Evolutionary conservation across 345 rosid species (phyloP), one percentile per base, ranked within the genome.

Genomic region (Arabis alpina): DNA sequence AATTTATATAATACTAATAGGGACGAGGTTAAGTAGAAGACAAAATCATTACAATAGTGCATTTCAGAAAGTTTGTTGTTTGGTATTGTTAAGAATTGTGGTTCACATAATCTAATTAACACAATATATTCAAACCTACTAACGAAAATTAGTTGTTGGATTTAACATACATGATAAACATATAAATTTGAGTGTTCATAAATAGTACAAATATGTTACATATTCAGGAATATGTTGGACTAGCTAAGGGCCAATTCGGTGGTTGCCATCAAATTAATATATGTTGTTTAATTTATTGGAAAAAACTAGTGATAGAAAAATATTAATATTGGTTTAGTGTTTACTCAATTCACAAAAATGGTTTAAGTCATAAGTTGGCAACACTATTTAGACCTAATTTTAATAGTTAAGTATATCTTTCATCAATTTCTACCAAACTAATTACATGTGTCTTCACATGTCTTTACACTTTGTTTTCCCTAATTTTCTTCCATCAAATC

Each of bases 401-500:
- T 36, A 74, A 66, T 57, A 65, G 68, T 74, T 74, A 68, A 74
- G 74, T 32, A 66, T 74, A 68, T 74, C 48, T 58, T 72, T 59
- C 68, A 59, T 50, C 61, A 48, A 23, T 64, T 8, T 44, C 50
- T 32, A 75, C 74, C 68, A 63, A 75, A 68, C 69, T 48, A 68
- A 48, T 57, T 60, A 61, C 64, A 61, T 52, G 64, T 42, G 75
- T 73, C 66, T 58, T 49, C 71, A 57, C 60, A 57, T 65, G 71
- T 41, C 59, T 39, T 55, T 41, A 65, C 52, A 27, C 27, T 27
- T 44, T 23, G 10, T 49, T 73, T 39, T 73, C 28, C 23, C 32
- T 66, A 49, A 47, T 30, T 25, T 30, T 48, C 48, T 41, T 11
- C 25, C 51, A 56, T 49, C 36, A 58, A 49, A 40, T 58, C 40